phyloP scores from a whole-genome alignment of 1,284 basidiomycete species.

The Leccinum griseonigrum region DNA sequence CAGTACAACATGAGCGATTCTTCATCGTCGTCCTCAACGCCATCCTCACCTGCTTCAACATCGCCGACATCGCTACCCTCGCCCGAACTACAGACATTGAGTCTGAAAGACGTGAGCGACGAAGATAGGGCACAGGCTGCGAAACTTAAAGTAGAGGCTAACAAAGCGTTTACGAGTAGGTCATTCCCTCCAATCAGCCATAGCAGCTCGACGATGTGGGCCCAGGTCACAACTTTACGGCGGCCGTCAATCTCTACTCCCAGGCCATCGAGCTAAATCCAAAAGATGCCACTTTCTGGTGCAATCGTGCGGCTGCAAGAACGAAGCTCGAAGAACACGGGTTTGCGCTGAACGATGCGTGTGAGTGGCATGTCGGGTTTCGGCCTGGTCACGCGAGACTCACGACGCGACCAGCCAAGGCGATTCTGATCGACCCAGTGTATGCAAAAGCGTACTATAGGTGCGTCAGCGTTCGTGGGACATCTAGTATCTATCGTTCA shows the following conservation, averaged over 20 bases:
- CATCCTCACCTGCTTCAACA: conserved; percentile 48
- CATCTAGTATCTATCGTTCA: conserved; percentile 4
- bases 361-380: conserved; percentile 43
- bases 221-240: conserved; percentile 56
- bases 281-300: conserved; percentile 72
- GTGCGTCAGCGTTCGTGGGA: conserved; percentile 35
- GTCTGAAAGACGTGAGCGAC: conserved; percentile 59
- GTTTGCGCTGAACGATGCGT: conserved; percentile 75
- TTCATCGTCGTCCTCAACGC: conserved; percentile 27
- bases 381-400: conserved; percentile 10
- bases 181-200: background rate
- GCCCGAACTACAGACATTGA: conserved; percentile 51
- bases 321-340: conserved; percentile 84
- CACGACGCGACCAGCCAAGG: conserved; percentile 56
- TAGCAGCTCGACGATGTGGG: conserved; percentile 3
- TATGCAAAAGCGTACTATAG: conserved; percentile 92
- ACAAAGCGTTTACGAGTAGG: conserved; percentile 79
- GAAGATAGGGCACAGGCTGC: conserved; percentile 67
- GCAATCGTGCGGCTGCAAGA: conserved; percentile 75
- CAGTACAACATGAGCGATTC: conserved; percentile 42
- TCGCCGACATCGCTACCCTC: conserved; percentile 54
- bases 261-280: conserved; percentile 81
- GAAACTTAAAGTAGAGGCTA: conserved; percentile 78
- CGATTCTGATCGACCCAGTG: conserved; percentile 85
- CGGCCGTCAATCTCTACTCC: conserved; percentile 72